Evolutionary conservation across 305 asterid species (phyloP).

Genomic region (Fraxinus velutina): DNA sequence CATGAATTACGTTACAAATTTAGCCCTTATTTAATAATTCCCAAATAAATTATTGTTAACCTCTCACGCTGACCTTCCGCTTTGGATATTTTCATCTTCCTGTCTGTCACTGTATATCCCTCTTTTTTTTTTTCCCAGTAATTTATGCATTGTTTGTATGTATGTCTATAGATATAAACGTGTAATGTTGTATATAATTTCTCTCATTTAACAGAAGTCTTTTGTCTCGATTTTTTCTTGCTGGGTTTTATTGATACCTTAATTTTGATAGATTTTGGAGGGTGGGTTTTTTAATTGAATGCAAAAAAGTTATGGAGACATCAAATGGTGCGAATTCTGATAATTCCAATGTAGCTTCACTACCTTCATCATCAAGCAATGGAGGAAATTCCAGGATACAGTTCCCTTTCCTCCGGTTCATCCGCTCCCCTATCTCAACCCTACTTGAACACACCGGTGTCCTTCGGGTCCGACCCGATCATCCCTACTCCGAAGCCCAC

Average conservation of each 20-base stretch:
- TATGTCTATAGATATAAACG: neutral
- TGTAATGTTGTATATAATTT: neutral
- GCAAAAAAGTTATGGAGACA: constrained; percentile 26
- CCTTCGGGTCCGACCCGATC: constrained; percentile 48
- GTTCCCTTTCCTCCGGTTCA: constrained; percentile 52
- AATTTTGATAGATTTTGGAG: neutral
- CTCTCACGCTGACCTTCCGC: neutral
- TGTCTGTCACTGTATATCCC: neutral
- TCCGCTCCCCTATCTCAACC: constrained; percentile 62
- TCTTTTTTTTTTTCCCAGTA: neutral
- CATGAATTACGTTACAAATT: constrained; percentile 15
- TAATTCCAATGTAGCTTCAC: constrained; percentile 28
- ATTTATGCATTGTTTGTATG: neutral
- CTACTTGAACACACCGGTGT: constrained; percentile 68
- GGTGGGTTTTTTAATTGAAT: neutral
- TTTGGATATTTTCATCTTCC: constrained; percentile 6
- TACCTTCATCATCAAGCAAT: constrained; percentile 26
- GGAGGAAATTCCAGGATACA: constrained; percentile 33
- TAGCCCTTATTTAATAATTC: neutral
- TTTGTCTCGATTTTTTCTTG: neutral
- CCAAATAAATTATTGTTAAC: neutral
- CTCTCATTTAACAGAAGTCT: neutral
- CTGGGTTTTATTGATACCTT: neutral
- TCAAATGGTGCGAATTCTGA: constrained; percentile 25
- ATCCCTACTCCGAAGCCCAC: constrained; percentile 40